Percentiles rank a stretch among this genome's conserved stretches.
phyloP scores from a whole-genome alignment of 1,284 basidiomycete genomes.

The Leucoagaricus sp. region DNA sequence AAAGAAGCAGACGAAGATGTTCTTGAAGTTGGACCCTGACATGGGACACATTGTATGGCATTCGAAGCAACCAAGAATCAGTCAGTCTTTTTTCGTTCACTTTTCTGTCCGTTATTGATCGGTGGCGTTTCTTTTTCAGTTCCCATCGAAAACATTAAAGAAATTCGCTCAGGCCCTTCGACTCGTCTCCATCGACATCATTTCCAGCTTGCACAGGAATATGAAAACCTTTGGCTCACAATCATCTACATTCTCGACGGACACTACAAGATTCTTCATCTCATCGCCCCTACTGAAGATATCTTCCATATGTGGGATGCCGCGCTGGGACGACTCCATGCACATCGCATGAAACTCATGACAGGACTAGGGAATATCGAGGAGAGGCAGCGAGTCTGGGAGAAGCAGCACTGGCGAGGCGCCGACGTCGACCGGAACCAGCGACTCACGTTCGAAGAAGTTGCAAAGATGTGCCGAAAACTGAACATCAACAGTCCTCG shows the following conservation, averaged over 20 bases:
- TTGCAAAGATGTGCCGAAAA: slow-evolving; percentile 74
- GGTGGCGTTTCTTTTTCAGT: slow-evolving; percentile 46
- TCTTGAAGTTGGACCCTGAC: slow-evolving; percentile 75
- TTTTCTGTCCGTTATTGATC: neutral
- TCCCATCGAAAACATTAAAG: slow-evolving; percentile 89
- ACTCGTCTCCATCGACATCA: slow-evolving; percentile 81
- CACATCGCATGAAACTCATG: slow-evolving; percentile 70
- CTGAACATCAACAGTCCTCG: slow-evolving; percentile 72
- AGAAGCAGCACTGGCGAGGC: slow-evolving; percentile 81
- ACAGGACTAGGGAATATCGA: slow-evolving; percentile 63
- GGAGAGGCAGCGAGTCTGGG: slow-evolving; percentile 75
- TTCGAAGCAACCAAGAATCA: slow-evolving; percentile 71
- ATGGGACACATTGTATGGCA: slow-evolving; percentile 84
- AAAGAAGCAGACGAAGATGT: slow-evolving; percentile 64
- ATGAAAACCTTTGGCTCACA: slow-evolving; percentile 75
- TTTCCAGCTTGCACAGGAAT: slow-evolving; percentile 63
- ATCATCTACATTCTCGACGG: slow-evolving; percentile 77
- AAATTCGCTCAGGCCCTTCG: slow-evolving; percentile 80
- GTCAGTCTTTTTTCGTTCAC: slow-evolving; percentile 47
- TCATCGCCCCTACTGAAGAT: slow-evolving; percentile 77
- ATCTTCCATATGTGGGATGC: slow-evolving; percentile 71
- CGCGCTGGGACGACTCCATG: slow-evolving; percentile 59
- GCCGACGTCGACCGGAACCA: slow-evolving; percentile 66
- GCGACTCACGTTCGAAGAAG: slow-evolving; percentile 71
- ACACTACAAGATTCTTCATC: slow-evolving; percentile 90